Evolutionary conservation across 2,329 filamentous ascomycete genomes (phyloP), one percentile per base, ranked within the genome.

Genomic region (Atkinsonella hypoxylon): DNA sequence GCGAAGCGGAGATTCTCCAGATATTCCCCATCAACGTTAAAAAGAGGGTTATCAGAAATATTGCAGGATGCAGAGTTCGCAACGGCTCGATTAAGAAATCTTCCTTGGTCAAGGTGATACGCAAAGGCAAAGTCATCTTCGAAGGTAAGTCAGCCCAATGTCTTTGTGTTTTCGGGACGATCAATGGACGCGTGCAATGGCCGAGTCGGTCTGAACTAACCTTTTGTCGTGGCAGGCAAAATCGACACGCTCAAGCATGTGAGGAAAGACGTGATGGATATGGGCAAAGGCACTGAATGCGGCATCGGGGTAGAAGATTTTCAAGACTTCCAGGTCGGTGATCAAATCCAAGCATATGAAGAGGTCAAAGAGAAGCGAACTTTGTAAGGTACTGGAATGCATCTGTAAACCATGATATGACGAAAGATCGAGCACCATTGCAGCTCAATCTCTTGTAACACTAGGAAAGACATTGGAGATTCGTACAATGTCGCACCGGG

Each of bases 241-340:
- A 79, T 97, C 42, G 77, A 81, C 17, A 87, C 87, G 1, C 79
- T 98, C 52, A 96, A 93, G 71, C 87, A 94, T 61, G 81, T 86
- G 65, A 96, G 97, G 76, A 94, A 94, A 65, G 88, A 96, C 57
- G 87, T 93, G 31, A 73, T 74, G 44, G 88, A 95, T 62, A 93
- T 95, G 82, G 82, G 82, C 60, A 97, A 95, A 69, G 90, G 89
- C 52, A 81, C 78, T n/a, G 93, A 98, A 68, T 98, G 93, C 61
- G 93, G 93, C 57, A 83, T 98, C 57, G 82, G 81, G 48, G 91
- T 98, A 61, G 81, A 85, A 3, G 77, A 75, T 32, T 98, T 89
- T 81, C 75, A 85, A 45, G 85, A 81, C 20, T 85, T 97, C 63
- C 66, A 83, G 61, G 73, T 81, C 13, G 93, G 91, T 30, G 93